Base-by-base conservation (phyloP, 306 rosid species). In the Herpetospermum pedunculosum region DNA sequence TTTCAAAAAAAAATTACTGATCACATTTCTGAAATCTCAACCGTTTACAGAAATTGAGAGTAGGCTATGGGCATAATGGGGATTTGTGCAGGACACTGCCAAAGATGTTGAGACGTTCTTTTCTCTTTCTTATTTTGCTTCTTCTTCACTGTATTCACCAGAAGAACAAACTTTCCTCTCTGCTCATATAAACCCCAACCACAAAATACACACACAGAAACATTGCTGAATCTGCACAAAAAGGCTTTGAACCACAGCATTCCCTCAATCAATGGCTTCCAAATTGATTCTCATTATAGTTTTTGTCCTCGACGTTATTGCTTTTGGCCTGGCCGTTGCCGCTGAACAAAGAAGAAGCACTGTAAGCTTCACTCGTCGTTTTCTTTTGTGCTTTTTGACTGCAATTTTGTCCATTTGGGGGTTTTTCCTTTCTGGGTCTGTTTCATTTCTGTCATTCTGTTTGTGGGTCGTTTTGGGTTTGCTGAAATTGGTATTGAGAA, bases 281-380 rank as follows among this genome's bases (percentile, higher is more conserved):
- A 95, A 95, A 84, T 76, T 95, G n/a, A 6, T 91, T 16, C 74
- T 95, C 80, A 87, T 91, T 73, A 23, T 77, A 1, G 87, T 91
- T 72, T 77, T 89, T 74, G 30, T 89, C 70, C 62, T 91, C 7
- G 92, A 95, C 48, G 30, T 89, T 68, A 89, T 95, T 71, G 99
- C 99, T 80, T 89, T 95, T 75, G 97, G 91, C n/a, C 82, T 95
- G 3, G 97, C 97, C 18, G 87, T 95, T 59, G 96, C 87, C 48
- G 99, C 99, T 75, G 99, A 95, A 77, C 99, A 83, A 81, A 88
- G 99, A 77, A 91, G 99, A 87, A 89, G 92, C 91, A 87, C 90
- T 74, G 99, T 95, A 73, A 91, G 92, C 75, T 19, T 21, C 59
- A 13, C 15, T 19, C 37, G 5, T 57, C 68, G 18, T 15, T 58